A percentile compares a stretch with the other conserved stretches of the same genome.
Conservation (phyloP, 768 basidiomycete genomes). For the Rhodosporidiobolus odoratus region DNA sequence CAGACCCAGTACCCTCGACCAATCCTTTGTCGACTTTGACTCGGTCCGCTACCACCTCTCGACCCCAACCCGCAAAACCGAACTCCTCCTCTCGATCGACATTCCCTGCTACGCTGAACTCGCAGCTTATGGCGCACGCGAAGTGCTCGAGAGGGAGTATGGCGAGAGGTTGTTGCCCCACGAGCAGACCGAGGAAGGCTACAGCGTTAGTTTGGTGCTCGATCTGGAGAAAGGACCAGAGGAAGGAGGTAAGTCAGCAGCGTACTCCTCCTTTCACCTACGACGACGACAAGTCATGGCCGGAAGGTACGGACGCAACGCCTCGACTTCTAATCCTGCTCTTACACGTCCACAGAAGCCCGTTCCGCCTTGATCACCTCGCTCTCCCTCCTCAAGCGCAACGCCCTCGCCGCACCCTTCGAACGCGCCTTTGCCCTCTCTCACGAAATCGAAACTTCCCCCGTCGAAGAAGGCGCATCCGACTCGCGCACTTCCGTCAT, state of each 20-base stretch:
- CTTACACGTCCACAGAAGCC: no score
- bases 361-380: conserved; percentile 74
- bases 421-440: conserved; percentile 79
- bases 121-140: conserved; percentile 73
- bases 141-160: conserved; percentile 76
- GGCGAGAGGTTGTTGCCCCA: conserved; percentile 56
- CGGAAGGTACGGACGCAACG: no score
- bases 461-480: conserved; percentile 53
- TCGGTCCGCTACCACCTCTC: conserved; percentile 90
- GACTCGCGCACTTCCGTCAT: conserved; percentile 72
- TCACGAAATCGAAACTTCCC: conserved; percentile 63
- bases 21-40: conserved; percentile 96
- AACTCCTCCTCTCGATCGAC: conserved; percentile 84
- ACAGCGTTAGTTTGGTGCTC: conserved; percentile 77
- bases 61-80: conserved; percentile 64
- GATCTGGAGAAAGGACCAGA: conserved; percentile 79
- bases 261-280: neutral
- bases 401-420: conserved; percentile 90
- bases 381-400: conserved; percentile 79
- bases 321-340: no score
- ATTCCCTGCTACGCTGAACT: conserved; percentile 92
- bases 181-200: conserved; percentile 68
- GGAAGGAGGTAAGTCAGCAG: conserved; percentile 62
- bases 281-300: no score
- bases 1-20: conserved; percentile 86